These are phyloP conservation scores for Monilinia laxa DNA, from an alignment of 2,329 filamentous ascomycete species.

Conservation along the genomic window DNA sequence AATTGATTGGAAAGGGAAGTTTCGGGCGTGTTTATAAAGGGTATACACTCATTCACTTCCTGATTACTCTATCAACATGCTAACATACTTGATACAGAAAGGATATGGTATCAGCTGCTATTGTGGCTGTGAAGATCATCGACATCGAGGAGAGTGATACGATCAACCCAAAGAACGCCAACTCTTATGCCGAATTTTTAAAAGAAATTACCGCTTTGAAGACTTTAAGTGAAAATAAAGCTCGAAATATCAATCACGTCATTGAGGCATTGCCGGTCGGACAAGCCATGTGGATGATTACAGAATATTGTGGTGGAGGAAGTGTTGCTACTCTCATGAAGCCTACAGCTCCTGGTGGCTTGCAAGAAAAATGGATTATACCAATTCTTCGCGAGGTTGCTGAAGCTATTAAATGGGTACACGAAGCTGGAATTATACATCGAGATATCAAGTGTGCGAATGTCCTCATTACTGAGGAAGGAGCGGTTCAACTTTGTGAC, in stretches of 20 bases:
- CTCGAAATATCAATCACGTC: conserved; percentile 77
- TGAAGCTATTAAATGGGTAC: conserved; percentile 66
- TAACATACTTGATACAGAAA: conserved; percentile 30
- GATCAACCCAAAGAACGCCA: conserved; percentile 61
- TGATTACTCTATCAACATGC: neutral
- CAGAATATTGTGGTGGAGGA: conserved; percentile 81
- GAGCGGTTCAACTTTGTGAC: conserved; percentile 77
- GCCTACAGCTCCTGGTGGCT: conserved; percentile 62
- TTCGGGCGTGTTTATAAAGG: conserved; percentile 74
- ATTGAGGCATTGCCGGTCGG: conserved; percentile 77
- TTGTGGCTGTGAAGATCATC: conserved; percentile 80
- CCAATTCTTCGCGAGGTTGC: conserved; percentile 66
- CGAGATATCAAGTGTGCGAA: conserved; percentile 76
- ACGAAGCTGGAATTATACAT: conserved; percentile 67
- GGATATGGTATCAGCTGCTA: conserved; percentile 42
- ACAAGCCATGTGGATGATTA: conserved; percentile 83
- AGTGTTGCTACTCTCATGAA: conserved; percentile 75
- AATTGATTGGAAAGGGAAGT: conserved; percentile 73
- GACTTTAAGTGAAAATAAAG: conserved; percentile 69
- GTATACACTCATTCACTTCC: conserved; percentile 28
- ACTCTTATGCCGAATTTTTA: conserved; percentile 68
- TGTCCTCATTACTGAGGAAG: conserved; percentile 74
- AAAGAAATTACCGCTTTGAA: conserved; percentile 70
- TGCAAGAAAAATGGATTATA: conserved; percentile 70
- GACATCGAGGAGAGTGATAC: conserved; percentile 78